A percentile compares a stretch with the other conserved stretches of the same genome.
These are phyloP conservation scores for Podospora bellae-mahoneyi DNA, from an alignment of 495 filamentous ascomycete species.

Conservation along the genomic window DNA sequence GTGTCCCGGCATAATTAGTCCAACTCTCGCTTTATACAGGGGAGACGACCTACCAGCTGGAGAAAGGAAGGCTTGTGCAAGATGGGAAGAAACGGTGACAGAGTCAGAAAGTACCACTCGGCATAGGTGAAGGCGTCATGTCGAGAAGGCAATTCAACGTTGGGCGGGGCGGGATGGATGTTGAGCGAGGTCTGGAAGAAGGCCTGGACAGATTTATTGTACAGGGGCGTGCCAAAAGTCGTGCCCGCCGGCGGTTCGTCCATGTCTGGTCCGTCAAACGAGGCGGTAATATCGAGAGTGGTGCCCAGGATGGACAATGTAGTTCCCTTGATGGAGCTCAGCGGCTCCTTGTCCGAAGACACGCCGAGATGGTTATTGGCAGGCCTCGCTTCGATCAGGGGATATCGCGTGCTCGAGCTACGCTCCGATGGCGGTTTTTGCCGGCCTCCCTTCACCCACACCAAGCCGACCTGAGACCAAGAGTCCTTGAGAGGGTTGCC, in stretches of 20 bases:
- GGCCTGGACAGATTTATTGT: constrained; percentile 66
- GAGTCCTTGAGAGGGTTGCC: constrained; percentile 34
- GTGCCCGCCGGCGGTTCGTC: constrained; percentile 54
- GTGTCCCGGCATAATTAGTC: constrained; percentile 4
- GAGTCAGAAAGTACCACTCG: constrained; percentile 67
- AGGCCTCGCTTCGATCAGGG: constrained; percentile 38
- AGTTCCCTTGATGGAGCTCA: constrained; percentile 72
- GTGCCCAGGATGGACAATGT: constrained; percentile 70
- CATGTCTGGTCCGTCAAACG: constrained; percentile 61
- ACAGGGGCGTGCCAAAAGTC: constrained; percentile 41
- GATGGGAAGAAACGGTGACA: constrained; percentile 69
- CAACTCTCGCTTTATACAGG: too few species aligned
- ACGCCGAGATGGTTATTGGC: constrained; percentile 72
- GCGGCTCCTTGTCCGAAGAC: constrained; percentile 58
- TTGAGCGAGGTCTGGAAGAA: constrained; percentile 61
- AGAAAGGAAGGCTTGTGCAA: constrained; percentile 70
- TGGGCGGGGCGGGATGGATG: constrained; percentile 51
- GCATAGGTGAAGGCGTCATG: constrained; percentile 59
- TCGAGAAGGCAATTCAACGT: constrained; percentile 54
- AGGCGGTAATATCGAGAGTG: constrained; percentile 66
- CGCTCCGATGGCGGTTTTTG: constrained; percentile 13
- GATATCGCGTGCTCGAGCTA: constrained; percentile 28
- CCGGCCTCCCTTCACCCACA: constrained; percentile 47
- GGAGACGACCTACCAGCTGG: constrained; percentile 49
- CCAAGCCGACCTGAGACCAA: constrained; percentile 47